Evolutionary conservation across 495 filamentous ascomycete species (phyloP), one percentile per base, ranked within the genome.

Genomic region (Polyplosphaeria fusca): DNA sequence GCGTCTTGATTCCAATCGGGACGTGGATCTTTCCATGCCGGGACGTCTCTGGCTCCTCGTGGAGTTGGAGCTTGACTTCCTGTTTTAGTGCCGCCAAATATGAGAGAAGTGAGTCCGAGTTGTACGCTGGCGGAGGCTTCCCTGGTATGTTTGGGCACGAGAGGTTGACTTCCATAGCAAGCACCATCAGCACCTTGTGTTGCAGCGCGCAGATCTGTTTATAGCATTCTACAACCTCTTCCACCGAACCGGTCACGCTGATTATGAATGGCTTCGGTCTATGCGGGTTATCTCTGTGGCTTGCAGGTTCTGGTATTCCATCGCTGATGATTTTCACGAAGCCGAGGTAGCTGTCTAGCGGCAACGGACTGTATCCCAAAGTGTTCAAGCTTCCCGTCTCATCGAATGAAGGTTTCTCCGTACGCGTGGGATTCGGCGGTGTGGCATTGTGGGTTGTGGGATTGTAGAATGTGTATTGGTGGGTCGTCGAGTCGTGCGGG

Each of bases 161-260:
- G 40, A 89, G 79, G 64, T 89, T 89, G 55, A 89, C 72, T 64
- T 89, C 86, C 70, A 87, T 76, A 16, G 78, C 77, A 3, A 88
- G 63, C 1, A 70, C 65, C 28, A 79, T 58, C 59, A 62, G 26
- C 65, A 76, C 52, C 38, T 64, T 0, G 3, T 32, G 3, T 18
- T 70, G 67, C 1, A 42, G 23, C 5, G 19, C 41, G 12, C 39
- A 26, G 16, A 76, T 72, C 1, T 47, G 28, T 18, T 30, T 35
- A 53, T 82, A 80, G 67, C 77, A 78, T 23, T 65, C 42, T 0
- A 65, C 62, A 0, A 86, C 75, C 18, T 84, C 77, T 0, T 67
- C 52, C 0, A 78, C 72, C 0, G 70, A 66, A 12, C 86, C 86
- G 0, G 86, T 85, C n/a, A 89, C 79, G 5, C 84, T 87, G 39